phyloP scores from a whole-genome alignment of 805 yeast genomes.

The Candida lessepsii region DNA sequence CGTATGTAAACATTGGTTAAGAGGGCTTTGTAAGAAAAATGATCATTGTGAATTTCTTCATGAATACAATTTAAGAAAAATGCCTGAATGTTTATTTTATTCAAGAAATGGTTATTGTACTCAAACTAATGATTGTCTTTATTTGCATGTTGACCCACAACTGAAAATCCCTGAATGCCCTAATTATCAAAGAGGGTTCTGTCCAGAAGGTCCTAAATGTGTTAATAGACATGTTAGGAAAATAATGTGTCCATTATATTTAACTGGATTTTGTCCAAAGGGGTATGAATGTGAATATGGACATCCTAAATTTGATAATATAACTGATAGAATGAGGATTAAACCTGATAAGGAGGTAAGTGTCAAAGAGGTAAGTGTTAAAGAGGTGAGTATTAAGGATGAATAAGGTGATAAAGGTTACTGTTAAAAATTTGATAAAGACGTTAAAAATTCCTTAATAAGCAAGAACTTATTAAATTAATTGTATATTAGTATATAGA shows the following conservation, averaged over 20 bases:
- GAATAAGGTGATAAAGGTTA: constrained; percentile 23
- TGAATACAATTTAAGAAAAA: constrained; percentile 87
- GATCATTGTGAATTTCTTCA: constrained; percentile 95
- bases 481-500: constrained; percentile 6
- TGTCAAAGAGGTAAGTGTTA: no score
- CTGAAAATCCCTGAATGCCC: constrained; percentile 85
- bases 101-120: constrained; percentile 83
- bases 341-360: constrained; percentile 35
- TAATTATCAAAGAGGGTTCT: constrained; percentile 83
- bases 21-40: constrained; percentile 95
- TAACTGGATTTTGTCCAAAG: constrained; percentile 91
- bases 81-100: constrained; percentile 95
- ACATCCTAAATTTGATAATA: constrained; percentile 76
- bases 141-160: constrained; percentile 86
- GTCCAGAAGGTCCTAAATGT: constrained; percentile 89
- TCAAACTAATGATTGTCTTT: constrained; percentile 91
- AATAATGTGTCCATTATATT: constrained; percentile 70
- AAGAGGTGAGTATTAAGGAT: constrained; percentile 9
- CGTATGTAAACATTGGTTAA: constrained; percentile 97
- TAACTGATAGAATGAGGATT: constrained; percentile 42
- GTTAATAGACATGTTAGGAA: constrained; percentile 75
- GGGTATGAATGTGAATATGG: constrained; percentile 75
- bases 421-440: constrained; percentile 16
- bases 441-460: no score
- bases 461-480: no score